Percentiles rank a stretch among this genome's conserved stretches.
Conservation (phyloP, 192 early-diverging fungal species). For the Irineochytrium annulatum region DNA sequence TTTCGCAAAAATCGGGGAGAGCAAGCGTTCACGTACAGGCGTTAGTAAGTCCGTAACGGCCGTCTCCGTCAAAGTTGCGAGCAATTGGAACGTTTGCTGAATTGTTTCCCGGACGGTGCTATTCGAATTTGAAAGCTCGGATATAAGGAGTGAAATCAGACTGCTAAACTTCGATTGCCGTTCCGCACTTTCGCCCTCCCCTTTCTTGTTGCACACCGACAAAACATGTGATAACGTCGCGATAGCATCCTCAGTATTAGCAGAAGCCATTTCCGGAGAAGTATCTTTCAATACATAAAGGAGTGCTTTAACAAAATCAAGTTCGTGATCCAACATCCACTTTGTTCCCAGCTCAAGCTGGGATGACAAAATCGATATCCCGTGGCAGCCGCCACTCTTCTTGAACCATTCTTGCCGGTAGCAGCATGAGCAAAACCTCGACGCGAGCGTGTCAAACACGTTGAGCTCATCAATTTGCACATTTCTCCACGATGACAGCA, state of each 20-base stretch:
- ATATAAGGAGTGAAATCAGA: slow-evolving; percentile 73
- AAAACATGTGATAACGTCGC: slow-evolving; percentile 70
- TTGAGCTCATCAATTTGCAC: slow-evolving; percentile 49
- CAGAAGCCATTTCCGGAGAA: slow-evolving; percentile 69
- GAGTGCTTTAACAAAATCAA: slow-evolving; percentile 90
- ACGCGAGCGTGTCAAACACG: slow-evolving; percentile 74
- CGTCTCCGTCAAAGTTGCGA: slow-evolving; percentile 73
- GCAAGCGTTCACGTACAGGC: slow-evolving; percentile 77
- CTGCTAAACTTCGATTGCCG: slow-evolving; percentile 65
- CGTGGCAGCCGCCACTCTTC: slow-evolving; percentile 86
- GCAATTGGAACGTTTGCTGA: slow-evolving; percentile 72
- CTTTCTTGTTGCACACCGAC: slow-evolving; percentile 50
- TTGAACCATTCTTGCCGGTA: slow-evolving; percentile 83
- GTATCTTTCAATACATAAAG: slow-evolving; percentile 93
- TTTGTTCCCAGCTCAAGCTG: slow-evolving; percentile 77
- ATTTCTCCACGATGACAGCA: background rate
- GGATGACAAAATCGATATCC: slow-evolving; percentile 78
- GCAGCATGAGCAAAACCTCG: slow-evolving; percentile 84
- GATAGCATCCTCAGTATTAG: slow-evolving; percentile 69
- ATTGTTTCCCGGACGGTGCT: slow-evolving; percentile 81
- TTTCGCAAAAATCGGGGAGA: slow-evolving; percentile 93
- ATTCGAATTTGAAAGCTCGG: slow-evolving; percentile 91
- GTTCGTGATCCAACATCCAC: slow-evolving; percentile 92
- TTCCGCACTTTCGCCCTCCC: slow-evolving; percentile 8
- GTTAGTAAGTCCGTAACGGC: slow-evolving; percentile 80